A percentile compares a stretch with the other conserved stretches of the same genome.
Conservation (phyloP, 768 basidiomycete genomes). For the Tylopilus plumbeoviolaceoides region DNA sequence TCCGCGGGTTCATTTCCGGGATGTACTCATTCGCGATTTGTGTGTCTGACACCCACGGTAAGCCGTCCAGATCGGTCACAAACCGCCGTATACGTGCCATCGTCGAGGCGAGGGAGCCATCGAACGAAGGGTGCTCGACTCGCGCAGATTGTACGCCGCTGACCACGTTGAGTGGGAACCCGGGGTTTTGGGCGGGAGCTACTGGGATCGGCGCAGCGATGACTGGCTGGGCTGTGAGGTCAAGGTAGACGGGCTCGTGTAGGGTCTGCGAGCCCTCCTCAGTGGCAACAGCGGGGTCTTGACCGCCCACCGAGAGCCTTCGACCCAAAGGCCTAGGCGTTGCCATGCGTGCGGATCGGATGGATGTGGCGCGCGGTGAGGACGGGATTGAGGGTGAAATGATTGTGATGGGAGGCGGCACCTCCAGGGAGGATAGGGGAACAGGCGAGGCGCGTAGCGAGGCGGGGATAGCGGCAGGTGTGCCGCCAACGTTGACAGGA, state of each 20-base stretch:
- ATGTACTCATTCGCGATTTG: conserved; percentile 44
- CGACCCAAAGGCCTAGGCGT: background rate
- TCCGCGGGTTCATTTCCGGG: conserved; percentile 30
- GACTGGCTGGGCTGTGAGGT: background rate
- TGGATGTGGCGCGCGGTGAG: conserved; percentile 1
- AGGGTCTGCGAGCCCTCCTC: conserved; percentile 20
- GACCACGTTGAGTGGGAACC: background rate
- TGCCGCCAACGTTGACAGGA: background rate
- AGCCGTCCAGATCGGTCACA: conserved; percentile 30
- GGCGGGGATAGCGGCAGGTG: background rate
- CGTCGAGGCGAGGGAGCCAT: conserved; percentile 20
- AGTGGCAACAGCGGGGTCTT: background rate
- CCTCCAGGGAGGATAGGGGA: background rate
- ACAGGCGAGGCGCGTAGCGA: conserved; percentile 6
- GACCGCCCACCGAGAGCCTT: background rate
- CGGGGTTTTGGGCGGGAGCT: background rate
- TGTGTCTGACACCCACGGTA: conserved; percentile 43
- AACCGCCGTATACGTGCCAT: conserved; percentile 35
- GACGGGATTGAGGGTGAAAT: conserved; percentile 16
- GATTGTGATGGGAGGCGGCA: conserved; percentile 10
- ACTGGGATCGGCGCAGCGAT: background rate
- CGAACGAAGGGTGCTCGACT: background rate
- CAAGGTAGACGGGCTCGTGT: conserved; percentile 5
- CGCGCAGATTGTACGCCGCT: background rate
- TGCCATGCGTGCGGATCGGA: background rate